phyloP scores from a whole-genome alignment of 352 stramenopile genomes.

The Aphanomyces invadans region DNA sequence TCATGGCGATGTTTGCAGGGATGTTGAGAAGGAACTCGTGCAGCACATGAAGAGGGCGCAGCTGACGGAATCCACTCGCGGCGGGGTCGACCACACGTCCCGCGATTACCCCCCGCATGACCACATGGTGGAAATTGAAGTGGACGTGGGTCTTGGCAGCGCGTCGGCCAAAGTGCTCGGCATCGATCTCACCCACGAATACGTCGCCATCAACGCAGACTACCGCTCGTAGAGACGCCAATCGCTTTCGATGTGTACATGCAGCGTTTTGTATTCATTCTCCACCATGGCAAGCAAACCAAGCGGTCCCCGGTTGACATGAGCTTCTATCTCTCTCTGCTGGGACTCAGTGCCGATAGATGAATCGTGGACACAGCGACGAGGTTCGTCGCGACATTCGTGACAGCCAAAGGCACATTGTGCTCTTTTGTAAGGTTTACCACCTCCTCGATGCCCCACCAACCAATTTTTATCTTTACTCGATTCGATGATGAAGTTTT shows the following conservation, averaged over 20 bases:
- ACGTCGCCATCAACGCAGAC: slow-evolving; percentile 97
- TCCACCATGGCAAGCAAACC: no score
- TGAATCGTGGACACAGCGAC: no score
- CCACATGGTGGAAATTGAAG: slow-evolving; percentile 94
- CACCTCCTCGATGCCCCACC: no score
- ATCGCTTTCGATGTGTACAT: not conserved
- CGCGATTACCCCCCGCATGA: slow-evolving; percentile 91
- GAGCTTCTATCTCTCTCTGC: no score
- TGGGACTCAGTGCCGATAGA: no score
- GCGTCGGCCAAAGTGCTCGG: slow-evolving; percentile 86
- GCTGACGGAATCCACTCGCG: slow-evolving; percentile 73
- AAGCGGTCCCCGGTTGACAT: no score
- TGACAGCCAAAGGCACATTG: no score
- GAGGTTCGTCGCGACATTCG: no score
- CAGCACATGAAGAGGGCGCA: slow-evolving; percentile 92
- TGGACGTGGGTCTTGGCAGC: slow-evolving; percentile 88
- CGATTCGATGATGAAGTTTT: no score
- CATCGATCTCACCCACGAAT: slow-evolving; percentile 97
- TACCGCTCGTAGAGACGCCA: slow-evolving; percentile 88
- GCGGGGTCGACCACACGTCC: slow-evolving; percentile 67
- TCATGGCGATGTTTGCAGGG: slow-evolving; percentile 35
- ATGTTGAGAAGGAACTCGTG: slow-evolving; percentile 91
- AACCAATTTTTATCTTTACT: no score
- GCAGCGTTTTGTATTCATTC: no score
- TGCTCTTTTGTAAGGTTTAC: no score